phyloP scores from a whole-genome alignment of 2,329 filamentous ascomycete genomes.

The Aspergillus pseudoviridinutans region DNA sequence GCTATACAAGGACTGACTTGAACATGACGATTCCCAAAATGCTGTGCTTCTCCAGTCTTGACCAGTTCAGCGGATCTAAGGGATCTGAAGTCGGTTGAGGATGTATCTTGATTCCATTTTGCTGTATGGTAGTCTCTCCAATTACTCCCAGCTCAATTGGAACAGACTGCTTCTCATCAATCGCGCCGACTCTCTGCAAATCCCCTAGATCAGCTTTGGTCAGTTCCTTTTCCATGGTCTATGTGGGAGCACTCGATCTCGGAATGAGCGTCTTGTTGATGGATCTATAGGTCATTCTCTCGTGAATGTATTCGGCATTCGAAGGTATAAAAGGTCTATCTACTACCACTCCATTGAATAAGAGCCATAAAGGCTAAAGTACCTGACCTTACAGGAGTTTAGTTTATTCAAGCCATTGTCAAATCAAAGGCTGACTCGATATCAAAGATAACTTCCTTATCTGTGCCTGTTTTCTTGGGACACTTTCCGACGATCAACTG shows the following conservation, averaged over 20 bases:
- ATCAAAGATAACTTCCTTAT: not conserved
- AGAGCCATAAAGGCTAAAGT: not conserved
- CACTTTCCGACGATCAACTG: not conserved
- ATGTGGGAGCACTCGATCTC: not conserved
- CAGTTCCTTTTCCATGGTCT: not conserved
- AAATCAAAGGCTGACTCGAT: not conserved
- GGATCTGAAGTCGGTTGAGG: conserved; percentile 44
- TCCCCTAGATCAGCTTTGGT: not conserved
- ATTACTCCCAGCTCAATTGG: not conserved
- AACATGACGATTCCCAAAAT: conserved; percentile 53
- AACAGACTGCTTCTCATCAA: conserved; percentile 2
- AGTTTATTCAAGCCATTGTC: not conserved
- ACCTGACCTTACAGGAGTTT: not conserved
- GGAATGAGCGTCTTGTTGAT: not conserved
- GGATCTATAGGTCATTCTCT: too few relatives aligned
- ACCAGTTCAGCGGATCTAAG: conserved; percentile 56
- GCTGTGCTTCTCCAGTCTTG: conserved; percentile 43
- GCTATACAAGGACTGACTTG: conserved; percentile 35
- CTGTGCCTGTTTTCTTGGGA: not conserved
- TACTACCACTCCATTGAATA: not conserved
- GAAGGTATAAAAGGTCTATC: not conserved
- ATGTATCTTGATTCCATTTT: conserved; percentile 31
- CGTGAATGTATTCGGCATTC: not conserved
- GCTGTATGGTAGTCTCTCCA: conserved; percentile 2
- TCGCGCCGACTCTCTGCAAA: not conserved